These are phyloP conservation scores for Globisporangium yorkense DNA, from an alignment of 352 stramenopile species.

Conservation along the genomic window DNA sequence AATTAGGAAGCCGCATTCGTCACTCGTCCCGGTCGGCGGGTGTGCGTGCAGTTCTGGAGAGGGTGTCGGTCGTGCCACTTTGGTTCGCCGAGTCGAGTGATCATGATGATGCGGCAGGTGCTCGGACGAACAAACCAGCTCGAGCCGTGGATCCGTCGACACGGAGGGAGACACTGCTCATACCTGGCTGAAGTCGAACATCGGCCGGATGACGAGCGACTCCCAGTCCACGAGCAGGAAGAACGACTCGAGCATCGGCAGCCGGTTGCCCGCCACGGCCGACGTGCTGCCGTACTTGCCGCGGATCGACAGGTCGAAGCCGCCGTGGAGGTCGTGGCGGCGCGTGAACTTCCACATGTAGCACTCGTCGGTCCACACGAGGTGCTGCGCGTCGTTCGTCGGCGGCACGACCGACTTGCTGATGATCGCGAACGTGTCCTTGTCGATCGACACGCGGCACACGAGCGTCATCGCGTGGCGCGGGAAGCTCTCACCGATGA, in stretches of 20 bases:
- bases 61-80: neutral
- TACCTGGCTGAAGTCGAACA: constrained; percentile 58
- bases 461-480: constrained; percentile 80
- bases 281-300: constrained; percentile 83
- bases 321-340: constrained; percentile 38
- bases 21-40: too few relatives aligned
- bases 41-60: neutral
- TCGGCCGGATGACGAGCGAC: constrained; percentile 69
- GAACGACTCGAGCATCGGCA: constrained; percentile 82
- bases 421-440: constrained; percentile 77
- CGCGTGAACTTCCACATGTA: constrained; percentile 82
- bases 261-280: constrained; percentile 70
- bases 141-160: too few relatives aligned
- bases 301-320: constrained; percentile 71
- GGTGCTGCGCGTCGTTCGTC: constrained; percentile 74
- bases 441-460: constrained; percentile 77
- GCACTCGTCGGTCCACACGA: constrained; percentile 86
- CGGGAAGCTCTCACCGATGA: constrained; percentile 82
- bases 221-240: constrained; percentile 85
- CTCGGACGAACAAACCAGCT: neutral
- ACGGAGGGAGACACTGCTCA: constrained; percentile 9
- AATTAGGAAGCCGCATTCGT: neutral
- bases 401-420: constrained; percentile 76
- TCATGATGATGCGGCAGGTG: neutral
- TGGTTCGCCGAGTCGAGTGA: neutral